Base-by-base conservation (phyloP, 2,329 filamentous ascomycete species). In the Phialocephala sp. region DNA sequence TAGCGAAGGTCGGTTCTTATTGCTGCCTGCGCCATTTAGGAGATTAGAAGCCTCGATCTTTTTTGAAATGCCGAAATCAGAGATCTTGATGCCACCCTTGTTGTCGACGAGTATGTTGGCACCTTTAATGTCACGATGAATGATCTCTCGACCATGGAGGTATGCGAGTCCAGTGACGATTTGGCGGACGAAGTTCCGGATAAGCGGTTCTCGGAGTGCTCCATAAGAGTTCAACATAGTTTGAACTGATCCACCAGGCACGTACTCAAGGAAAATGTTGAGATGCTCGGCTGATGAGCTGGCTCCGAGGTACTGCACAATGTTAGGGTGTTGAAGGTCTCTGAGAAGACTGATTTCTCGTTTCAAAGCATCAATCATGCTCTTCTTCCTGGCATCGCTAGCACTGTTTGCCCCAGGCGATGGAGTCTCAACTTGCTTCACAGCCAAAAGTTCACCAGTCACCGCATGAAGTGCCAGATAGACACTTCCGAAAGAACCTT, bases 261-360 rank as follows among this genome's bases (percentile, higher is more conserved):
- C 95, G 78, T 99, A 99, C 80, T 99, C 95, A 76, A 99, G 89
- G 88, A 99, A 99, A 91, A 99, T 99, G 82, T 99, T 99, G 74
- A 99, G 88, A 77, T 94, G 90, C 63, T 94, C 90, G 20, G 92
- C 88, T 68, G 97, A 95, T 9, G 93, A 94, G 75, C 94, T 94
- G 72, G 94, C 97, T 66, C 95, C 95, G 8, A 99, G 88, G 76
- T 99, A 99, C 77, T 97, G 95, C 77, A 99, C 95, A 76, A 99
- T 98, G 77, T 99, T 98, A 63, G 92, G 88, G 76, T 99, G 95
- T 75, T 96, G 93, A 59, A 99, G 88, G 72, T 97, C 95, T 69
- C 95, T 92, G 47, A 99, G 85, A 60, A 99, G 87, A 68, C 91
- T 91, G 77, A 99, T 99, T 80, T 99, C 95, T 72, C 94, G 92